Evolutionary conservation across 2,329 filamentous ascomycete species (phyloP).

Genomic region (Sphaerulina musiva): DNA sequence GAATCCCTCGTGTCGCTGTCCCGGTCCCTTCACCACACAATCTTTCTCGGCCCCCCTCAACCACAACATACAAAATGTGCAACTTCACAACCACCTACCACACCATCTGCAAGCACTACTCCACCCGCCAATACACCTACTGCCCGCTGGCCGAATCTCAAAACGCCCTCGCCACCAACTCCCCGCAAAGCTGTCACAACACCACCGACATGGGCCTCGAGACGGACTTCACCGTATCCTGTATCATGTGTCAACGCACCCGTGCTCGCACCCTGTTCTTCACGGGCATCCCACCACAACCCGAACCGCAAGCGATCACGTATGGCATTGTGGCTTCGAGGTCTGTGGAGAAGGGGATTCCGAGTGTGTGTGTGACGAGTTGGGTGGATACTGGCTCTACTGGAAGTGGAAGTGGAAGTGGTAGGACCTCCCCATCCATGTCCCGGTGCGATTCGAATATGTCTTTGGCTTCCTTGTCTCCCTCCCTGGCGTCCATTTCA

Average conservation of each 20-base stretch:
- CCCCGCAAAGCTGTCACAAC: slow-evolving; percentile 3
- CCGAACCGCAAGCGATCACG: background rate
- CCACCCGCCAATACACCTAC: background rate
- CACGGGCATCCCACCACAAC: background rate
- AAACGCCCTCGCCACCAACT: background rate
- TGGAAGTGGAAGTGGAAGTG: background rate
- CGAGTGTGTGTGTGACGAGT: background rate
- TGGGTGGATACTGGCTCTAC: background rate
- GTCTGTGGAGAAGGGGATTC: background rate
- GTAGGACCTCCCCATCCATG: background rate
- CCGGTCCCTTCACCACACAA: background rate
- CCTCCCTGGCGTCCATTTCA: background rate
- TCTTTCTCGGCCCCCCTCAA: background rate
- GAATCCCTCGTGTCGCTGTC: background rate
- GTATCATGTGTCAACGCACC: background rate
- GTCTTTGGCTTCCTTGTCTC: background rate
- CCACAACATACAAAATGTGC: background rate
- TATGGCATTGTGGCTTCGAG: slow-evolving; percentile 7
- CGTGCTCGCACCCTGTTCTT: slow-evolving; percentile 1
- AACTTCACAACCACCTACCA: slow-evolving; percentile 5
- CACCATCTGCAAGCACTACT: slow-evolving; percentile 7
- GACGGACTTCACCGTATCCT: background rate
- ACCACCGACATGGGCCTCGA: background rate
- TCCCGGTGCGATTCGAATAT: background rate
- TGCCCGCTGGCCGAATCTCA: background rate